phyloP scores from a whole-genome alignment of 495 filamentous ascomycete genomes.

The Xylaria cubensis region DNA sequence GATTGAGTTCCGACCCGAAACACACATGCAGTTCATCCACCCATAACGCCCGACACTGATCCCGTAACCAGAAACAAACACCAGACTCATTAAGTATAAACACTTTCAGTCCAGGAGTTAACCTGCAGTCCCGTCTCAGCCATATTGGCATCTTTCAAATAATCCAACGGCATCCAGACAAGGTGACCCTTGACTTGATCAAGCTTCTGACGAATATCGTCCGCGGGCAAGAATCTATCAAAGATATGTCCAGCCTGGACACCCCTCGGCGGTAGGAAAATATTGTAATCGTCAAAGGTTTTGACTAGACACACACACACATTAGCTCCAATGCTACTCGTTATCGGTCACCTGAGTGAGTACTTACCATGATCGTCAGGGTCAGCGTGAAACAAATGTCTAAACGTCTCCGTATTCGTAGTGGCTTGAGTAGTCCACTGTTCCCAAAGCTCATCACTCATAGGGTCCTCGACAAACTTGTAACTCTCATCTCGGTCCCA shows the following conservation, averaged over 20 bases:
- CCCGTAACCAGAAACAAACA: background rate
- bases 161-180: conserved; percentile 94
- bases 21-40: background rate
- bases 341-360: background rate
- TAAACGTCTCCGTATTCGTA: conserved; percentile 82
- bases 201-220: conserved; percentile 75
- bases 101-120: conserved; percentile 57
- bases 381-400: conserved; percentile 89
- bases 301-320: conserved; percentile 57
- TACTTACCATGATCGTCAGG: conserved; percentile 79
- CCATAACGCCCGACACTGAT: background rate
- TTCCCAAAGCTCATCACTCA: conserved; percentile 82
- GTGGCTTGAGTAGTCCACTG: conserved; percentile 80
- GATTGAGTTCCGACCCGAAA: background rate
- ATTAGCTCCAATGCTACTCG: background rate
- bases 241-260: conserved; percentile 85
- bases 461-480: conserved; percentile 81
- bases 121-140: conserved; percentile 77
- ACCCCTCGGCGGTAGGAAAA: conserved; percentile 70
- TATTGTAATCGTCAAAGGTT: conserved; percentile 88
- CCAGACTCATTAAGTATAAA: conserved; percentile 45
- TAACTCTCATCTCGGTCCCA: conserved; percentile 68
- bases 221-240: conserved; percentile 71
- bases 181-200: conserved; percentile 85
- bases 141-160: conserved; percentile 84